Evolutionary conservation across 208 protist species (phyloP).

Genomic region (Spongospora subterranea): DNA sequence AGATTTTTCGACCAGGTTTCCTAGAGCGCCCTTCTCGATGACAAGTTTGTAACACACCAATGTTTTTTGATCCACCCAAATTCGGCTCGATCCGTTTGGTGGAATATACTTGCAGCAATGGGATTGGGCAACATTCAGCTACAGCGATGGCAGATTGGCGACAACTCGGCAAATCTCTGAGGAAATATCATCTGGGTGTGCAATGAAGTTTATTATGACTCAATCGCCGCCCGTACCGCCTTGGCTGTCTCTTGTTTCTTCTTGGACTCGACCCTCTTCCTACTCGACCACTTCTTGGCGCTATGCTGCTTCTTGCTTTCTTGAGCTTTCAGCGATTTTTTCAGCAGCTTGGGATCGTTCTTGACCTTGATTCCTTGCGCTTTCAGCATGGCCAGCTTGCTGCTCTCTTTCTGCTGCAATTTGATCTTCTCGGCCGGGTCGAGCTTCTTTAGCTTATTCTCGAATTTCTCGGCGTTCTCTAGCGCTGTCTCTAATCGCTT

Average conservation of each 20-base stretch:
- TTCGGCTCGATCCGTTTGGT: too few species aligned
- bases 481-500: background rate
- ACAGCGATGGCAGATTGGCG: too few species aligned
- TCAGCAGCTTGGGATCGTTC: conserved; percentile 8
- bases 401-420: background rate
- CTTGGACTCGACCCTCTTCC: background rate
- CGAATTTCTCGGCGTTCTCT: background rate
- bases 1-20: too few species aligned
- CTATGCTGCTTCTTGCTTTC: conserved; percentile 38
- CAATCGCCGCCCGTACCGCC: background rate
- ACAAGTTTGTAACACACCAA: too few species aligned
- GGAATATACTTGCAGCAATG: too few species aligned
- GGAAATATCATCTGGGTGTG: background rate
- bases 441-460: background rate
- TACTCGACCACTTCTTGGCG: conserved; percentile 29
- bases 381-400: conserved; percentile 29
- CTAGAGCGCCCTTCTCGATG: too few species aligned
- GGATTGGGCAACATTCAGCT: too few species aligned
- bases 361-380: conserved; percentile 28
- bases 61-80: too few species aligned
- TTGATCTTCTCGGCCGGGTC: background rate
- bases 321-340: conserved; percentile 6
- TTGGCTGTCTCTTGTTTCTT: background rate
- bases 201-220: background rate
- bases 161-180: too few species aligned